These are phyloP conservation scores for Naematelia encephala DNA, from an alignment of 768 basidiomycete species.

Conservation along the genomic window DNA sequence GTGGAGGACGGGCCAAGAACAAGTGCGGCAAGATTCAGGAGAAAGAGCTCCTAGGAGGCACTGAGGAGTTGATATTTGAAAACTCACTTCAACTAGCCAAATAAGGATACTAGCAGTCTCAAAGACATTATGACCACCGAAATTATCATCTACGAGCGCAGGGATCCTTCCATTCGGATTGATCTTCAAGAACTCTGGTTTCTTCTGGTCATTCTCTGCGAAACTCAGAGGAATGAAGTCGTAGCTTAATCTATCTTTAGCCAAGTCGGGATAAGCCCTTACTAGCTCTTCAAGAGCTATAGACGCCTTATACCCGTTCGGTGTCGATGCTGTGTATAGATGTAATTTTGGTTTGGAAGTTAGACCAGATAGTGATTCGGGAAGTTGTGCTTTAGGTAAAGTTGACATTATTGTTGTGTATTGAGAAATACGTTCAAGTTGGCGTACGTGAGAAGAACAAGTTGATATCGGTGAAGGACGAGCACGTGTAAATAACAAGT, in stretches of 20 bases:
- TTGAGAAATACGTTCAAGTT: not conserved
- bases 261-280: slow-evolving; percentile 53
- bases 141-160: slow-evolving; percentile 49
- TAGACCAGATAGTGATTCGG: slow-evolving; percentile 19
- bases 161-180: slow-evolving; percentile 54
- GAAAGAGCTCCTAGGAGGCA: no score
- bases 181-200: slow-evolving; percentile 68
- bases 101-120: slow-evolving; percentile 70
- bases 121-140: slow-evolving; percentile 46
- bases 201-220: slow-evolving; percentile 69
- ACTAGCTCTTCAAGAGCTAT: slow-evolving; percentile 65
- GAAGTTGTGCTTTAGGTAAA: slow-evolving; percentile 5
- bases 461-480: no score
- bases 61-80: no score
- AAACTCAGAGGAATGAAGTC: slow-evolving; percentile 56
- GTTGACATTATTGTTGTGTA: not conserved
- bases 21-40: no score
- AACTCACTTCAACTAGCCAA: slow-evolving; percentile 61
- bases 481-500: no score
- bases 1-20: not conserved
- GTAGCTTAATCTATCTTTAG: slow-evolving; percentile 41
- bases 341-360: slow-evolving; percentile 34
- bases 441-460: no score
- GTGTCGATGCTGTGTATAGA: slow-evolving; percentile 59
- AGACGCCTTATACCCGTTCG: slow-evolving; percentile 57